Evolutionary conservation across 805 yeast genomes (phyloP), one percentile per base, ranked within the genome.

Genomic region (Candida hispaniensis): DNA sequence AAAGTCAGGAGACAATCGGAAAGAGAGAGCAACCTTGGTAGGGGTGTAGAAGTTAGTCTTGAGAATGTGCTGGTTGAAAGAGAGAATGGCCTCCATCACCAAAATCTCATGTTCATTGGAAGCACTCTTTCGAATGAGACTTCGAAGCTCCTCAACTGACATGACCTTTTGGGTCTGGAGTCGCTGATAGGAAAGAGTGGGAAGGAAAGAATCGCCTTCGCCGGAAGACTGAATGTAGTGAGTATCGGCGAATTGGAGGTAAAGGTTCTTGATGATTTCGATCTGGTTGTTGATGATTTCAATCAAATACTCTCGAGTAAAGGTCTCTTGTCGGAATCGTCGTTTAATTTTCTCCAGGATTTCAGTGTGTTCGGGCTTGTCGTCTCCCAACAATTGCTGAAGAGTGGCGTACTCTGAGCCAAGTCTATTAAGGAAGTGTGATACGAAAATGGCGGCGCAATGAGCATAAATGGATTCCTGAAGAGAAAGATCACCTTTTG

Each of bases 381-480:
- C 67, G 30, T 70, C 59, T 46, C 75, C 78, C 41, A 86, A 65
- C 42, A 85, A 64, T 19, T 67, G 60, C 41, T 73, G 58, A 51
- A 88, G 66, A 28, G 82, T 69, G 46, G 66, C 71, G 58, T 80
- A 86, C 59, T 86, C 96, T 2, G 93, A 74, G 18, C 97, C 96
- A 52, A 88, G 68, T 54, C 97, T 71, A 64, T 91, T 91, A 58
- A 88, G 69, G 63, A 88, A 91, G 60, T 91, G 97, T 20, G 93
- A 78, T 33, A 83, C 93, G 54, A 91, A 88, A 42, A 83, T 80
- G 27, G 80, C 78, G 49, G 88, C 94, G 57, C 85, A 79, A 57
- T 88, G 97, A 27, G 96, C 93, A 55, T 91, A 91, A 40, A 85
- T 77, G 28, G 86, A 74, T 61, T 91, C 98, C 61, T 88, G 97